phyloP scores from a whole-genome alignment of 2,329 filamentous ascomycete genomes.

The Orbilia ellipsospora region DNA sequence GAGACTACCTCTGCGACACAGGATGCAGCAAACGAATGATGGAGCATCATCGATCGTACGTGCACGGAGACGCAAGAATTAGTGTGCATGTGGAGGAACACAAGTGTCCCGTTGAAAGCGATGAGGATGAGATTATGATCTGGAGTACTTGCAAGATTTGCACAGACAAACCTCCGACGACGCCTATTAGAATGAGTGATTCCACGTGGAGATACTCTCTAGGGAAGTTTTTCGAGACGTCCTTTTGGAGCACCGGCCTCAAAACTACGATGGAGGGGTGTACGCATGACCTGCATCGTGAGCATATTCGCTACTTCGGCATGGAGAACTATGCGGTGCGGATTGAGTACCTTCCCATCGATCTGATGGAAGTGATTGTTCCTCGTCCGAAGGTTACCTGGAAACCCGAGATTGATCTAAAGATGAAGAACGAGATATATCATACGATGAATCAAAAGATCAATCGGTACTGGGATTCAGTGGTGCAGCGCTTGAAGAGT shows the following conservation, averaged over 20 bases:
- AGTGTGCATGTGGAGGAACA: constrained; percentile 88
- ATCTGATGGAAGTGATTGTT: constrained; percentile 92
- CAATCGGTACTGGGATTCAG: constrained; percentile 86
- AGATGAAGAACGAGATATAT: constrained; percentile 92
- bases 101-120: constrained; percentile 72
- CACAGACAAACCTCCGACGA: constrained; percentile 78
- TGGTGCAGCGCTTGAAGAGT: constrained; percentile 82
- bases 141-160: constrained; percentile 97
- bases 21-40: constrained; percentile 90
- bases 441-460: constrained; percentile 82
- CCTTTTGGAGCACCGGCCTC: constrained; percentile 91
- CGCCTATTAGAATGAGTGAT: constrained; percentile 88
- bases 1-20: constrained; percentile 79
- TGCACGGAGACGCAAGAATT: constrained; percentile 93
- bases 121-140: constrained; percentile 86
- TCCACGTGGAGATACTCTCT: constrained; percentile 98
- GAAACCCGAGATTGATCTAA: constrained; percentile 95
- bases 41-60: constrained; percentile 95
- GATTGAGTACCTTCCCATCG: constrained; percentile 91
- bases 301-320: constrained; percentile 93
- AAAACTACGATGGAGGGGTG: constrained; percentile 80
- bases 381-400: constrained; percentile 90
- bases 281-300: constrained; percentile 88
- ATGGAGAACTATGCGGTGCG: constrained; percentile 85
- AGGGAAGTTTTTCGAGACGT: constrained; percentile 96